These are phyloP conservation scores for Rhododendron kiyosumense DNA, from an alignment of 148 eudicot species.

Conservation along the genomic window DNA sequence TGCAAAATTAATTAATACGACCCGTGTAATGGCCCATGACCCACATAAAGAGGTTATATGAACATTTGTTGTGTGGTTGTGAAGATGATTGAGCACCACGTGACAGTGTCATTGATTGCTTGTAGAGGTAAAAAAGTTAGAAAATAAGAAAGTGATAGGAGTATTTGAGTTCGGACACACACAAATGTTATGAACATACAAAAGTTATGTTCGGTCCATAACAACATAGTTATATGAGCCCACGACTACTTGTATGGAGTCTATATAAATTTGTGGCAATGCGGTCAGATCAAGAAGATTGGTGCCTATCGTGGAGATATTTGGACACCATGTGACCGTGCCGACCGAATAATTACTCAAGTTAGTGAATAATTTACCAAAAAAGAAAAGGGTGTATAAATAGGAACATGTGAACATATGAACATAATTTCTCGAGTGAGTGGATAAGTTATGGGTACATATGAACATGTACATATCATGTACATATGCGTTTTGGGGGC, in stretches of 20 bases:
- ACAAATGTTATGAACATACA: not conserved
- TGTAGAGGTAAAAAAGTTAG: not conserved
- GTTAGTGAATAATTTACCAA: no score
- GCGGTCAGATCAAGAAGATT: not conserved
- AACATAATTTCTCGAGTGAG: no score
- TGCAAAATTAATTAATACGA: not conserved
- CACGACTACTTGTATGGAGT: not conserved
- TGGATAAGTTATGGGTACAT: no score
- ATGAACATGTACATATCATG: no score
- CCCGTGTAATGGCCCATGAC: not conserved
- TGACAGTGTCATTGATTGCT: not conserved
- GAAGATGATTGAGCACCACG: not conserved
- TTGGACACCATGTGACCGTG: not conserved
- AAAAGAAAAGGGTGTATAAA: no score
- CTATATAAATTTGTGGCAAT: not conserved
- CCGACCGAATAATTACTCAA: not conserved
- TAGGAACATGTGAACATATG: no score
- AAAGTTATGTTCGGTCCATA: not conserved
- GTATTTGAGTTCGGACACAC: not conserved
- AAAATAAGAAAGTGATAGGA: not conserved
- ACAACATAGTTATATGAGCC: not conserved
- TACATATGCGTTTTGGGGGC: no score
- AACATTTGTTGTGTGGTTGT: not conserved
- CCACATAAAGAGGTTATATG: not conserved
- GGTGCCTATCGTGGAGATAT: not conserved